These are phyloP conservation scores for Pythium folliculosum DNA, from an alignment of 352 stramenopile species.

Conservation along the genomic window DNA sequence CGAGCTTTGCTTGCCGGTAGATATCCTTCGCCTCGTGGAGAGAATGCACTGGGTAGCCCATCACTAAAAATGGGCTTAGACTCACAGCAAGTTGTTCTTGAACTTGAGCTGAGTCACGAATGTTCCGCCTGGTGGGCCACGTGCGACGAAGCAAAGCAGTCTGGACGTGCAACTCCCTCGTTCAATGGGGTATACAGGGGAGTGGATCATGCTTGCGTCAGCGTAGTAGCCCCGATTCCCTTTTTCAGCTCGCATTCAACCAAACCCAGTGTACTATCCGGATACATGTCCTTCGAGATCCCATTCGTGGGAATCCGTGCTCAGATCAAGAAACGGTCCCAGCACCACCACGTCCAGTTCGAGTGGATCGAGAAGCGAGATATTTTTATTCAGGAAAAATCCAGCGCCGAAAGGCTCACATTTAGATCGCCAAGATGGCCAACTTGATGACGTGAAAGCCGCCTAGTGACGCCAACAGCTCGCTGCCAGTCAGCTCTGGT, in stretches of 20 bases:
- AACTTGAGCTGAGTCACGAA: neutral
- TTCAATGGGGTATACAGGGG: neutral
- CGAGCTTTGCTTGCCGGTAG: neutral
- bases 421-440: neutral
- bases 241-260: neutral
- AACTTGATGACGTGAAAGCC: too few relatives aligned
- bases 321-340: neutral
- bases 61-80: slow-evolving; percentile 1
- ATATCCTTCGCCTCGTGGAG: neutral
- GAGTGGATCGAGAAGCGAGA: neutral
- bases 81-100: neutral
- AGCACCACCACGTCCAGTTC: neutral
- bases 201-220: neutral
- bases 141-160: neutral
- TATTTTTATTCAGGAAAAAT: neutral
- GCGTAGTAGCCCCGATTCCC: neutral
- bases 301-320: neutral
- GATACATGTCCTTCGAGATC: neutral
- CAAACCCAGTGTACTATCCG: neutral
- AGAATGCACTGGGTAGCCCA: neutral
- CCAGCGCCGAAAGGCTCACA: neutral
- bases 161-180: too few relatives aligned
- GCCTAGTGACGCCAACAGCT: too few relatives aligned
- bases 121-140: neutral
- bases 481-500: too few relatives aligned